Evolutionary conservation across 2,329 filamentous ascomycete genomes (phyloP).

Genomic region (Tolypocladium cylindrosporum): DNA sequence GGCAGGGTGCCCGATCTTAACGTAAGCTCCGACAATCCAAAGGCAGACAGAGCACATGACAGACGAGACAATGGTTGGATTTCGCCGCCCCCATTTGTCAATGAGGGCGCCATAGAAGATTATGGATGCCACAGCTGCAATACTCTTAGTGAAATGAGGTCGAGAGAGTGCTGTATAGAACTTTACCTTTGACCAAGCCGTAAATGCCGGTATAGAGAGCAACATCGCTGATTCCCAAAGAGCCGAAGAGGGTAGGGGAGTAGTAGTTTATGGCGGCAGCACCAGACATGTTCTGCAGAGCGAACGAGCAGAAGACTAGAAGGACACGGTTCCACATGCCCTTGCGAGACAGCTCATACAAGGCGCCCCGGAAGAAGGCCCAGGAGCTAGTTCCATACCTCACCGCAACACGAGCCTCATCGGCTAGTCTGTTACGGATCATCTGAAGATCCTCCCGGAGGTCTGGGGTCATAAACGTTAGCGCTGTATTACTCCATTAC

Average conservation of each 20-base stretch:
- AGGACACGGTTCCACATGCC: constrained; percentile 30
- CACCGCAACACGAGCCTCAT: constrained; percentile 21
- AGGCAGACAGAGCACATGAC: constrained; percentile 24
- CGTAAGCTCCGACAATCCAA: constrained; percentile 42
- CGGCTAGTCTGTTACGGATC: constrained; percentile 25
- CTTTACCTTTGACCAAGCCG: too few species aligned
- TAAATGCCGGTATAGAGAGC: too few species aligned
- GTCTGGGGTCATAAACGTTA: constrained; percentile 10
- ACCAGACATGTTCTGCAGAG: constrained; percentile 29
- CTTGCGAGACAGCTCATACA: constrained; percentile 21
- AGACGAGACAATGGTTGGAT: too few species aligned
- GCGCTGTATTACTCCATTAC: too few species aligned
- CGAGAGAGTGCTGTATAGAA: too few species aligned
- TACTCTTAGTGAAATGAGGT: too few species aligned
- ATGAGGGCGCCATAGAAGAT: too few species aligned
- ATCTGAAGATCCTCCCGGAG: constrained; percentile 39
- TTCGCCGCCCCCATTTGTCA: too few species aligned
- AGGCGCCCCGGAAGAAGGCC: constrained; percentile 5
- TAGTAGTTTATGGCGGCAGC: constrained; percentile 33
- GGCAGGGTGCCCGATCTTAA: constrained; percentile 39
- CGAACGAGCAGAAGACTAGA: constrained; percentile 26
- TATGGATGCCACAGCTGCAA: too few species aligned
- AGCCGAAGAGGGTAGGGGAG: background rate
- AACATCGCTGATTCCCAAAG: too few species aligned
- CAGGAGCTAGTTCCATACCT: constrained; percentile 20